Base-by-base conservation (phyloP, 768 basidiomycete genomes). In the Suillus spraguei region DNA sequence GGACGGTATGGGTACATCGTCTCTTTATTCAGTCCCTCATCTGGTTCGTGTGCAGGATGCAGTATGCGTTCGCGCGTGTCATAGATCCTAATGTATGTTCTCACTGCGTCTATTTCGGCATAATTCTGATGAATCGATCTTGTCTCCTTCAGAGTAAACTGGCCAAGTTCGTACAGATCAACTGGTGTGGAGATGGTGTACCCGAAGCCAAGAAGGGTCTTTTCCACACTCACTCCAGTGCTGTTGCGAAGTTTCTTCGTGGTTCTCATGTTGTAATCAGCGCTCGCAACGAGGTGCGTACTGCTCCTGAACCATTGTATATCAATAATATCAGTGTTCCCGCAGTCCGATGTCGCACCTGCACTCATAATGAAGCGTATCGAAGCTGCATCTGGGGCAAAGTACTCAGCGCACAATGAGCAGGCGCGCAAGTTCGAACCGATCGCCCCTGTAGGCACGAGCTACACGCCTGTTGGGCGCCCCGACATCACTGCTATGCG, bases 141-240 rank as follows among this genome's bases (percentile, higher is more conserved):
- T 58, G 28, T 62, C 17, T 54, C 52, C 33, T 62, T 60, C 69
- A 97, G 91, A 93, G 85, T 71, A 81, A 89, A 65, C 83, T 99
- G 2, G 82, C 89, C 52, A 98, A 97, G 79, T 94, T 96, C 65
- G 94, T 98, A 17, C 92, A 97, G 71, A 90, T 99, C 76, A 94
- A 95, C 70, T 97, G 97, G 96, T 95, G 94, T 68, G 97, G 97
- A 50, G 96, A 97, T 71, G 97, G 97, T 63, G 97, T 99, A 1
- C 97, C 97, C 14, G 94, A 89, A 74, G 82, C 82, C 22, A 90
- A 92, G 77, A 99, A 99, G 74, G 97, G 97, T 9, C 82, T 97
- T 28, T 97, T 97, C 79, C 90, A 94, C 71, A 89, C 87, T 9
- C 96, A 98, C 74, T 87, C 94, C 8, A 83, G 84, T 52, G 84